Evolutionary conservation across 2,329 filamentous ascomycete genomes (phyloP).

Genomic region (Neopestalotiopsis sp.): DNA sequence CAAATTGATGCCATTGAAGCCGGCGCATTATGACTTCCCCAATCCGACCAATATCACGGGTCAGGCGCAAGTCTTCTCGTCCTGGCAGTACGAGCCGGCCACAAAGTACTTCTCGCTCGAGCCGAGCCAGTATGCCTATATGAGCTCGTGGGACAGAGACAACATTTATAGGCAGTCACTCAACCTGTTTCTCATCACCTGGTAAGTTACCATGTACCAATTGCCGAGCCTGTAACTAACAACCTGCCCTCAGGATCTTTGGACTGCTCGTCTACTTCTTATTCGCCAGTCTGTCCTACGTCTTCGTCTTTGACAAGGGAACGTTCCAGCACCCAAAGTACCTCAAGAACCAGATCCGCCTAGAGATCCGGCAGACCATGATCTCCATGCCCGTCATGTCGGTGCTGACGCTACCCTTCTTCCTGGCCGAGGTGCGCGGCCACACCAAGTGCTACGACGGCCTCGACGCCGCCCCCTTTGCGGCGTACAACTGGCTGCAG

Average conservation of each 20-base stretch:
- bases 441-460: slow-evolving; percentile 87
- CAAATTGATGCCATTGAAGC: slow-evolving; percentile 65
- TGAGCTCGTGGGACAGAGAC: slow-evolving; percentile 79
- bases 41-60: slow-evolving; percentile 58
- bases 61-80: slow-evolving; percentile 54
- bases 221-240: background rate
- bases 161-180: slow-evolving; percentile 76
- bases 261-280: slow-evolving; percentile 85
- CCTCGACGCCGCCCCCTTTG: slow-evolving; percentile 75
- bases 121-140: slow-evolving; percentile 78
- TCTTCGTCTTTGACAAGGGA: slow-evolving; percentile 89
- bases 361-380: slow-evolving; percentile 85
- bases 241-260: slow-evolving; percentile 70
- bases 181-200: slow-evolving; percentile 83
- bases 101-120: slow-evolving; percentile 72
- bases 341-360: slow-evolving; percentile 87
- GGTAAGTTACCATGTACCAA: slow-evolving; percentile 60
- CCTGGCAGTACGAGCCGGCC: slow-evolving; percentile 75
- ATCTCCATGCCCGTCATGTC: slow-evolving; percentile 82
- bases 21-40: slow-evolving; percentile 58
- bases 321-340: slow-evolving; percentile 92
- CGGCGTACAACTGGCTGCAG: slow-evolving; percentile 80
- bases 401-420: slow-evolving; percentile 79
- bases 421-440: slow-evolving; percentile 83
- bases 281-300: slow-evolving; percentile 82